Evolutionary conservation across 2,329 filamentous ascomycete species (phyloP).

Genomic region (Aspergillus ochraceoroseus): DNA sequence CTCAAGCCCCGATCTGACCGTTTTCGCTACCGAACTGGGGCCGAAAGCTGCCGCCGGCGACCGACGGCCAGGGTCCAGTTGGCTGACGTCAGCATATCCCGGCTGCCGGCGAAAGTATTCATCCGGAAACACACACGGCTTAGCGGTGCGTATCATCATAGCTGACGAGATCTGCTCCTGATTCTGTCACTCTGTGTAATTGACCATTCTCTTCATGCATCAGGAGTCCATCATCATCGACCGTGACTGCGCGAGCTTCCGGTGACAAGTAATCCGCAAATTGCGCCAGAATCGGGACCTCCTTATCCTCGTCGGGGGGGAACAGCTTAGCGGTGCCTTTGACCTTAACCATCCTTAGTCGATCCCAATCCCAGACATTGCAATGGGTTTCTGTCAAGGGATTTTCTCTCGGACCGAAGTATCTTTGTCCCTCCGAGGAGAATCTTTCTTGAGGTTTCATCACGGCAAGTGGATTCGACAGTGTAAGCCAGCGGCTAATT

Average conservation of each 20-base stretch:
- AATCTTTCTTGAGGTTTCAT: constrained; percentile 17
- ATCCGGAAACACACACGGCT: too few species aligned
- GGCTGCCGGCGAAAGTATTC: too few species aligned
- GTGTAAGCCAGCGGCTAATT: too few species aligned
- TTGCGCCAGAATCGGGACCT: constrained; percentile 16
- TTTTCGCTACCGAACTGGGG: not conserved
- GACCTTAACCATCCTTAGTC: constrained; percentile 21
- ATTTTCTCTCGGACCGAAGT: constrained; percentile 18
- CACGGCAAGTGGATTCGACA: constrained; percentile 5
- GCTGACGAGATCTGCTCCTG: too few species aligned
- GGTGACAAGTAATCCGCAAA: constrained; percentile 21
- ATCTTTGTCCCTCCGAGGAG: constrained; percentile 18
- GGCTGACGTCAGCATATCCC: too few species aligned
- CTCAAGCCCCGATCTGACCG: constrained; percentile 4
- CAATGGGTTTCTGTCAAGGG: constrained; percentile 21
- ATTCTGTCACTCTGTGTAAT: too few species aligned
- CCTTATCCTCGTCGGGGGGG: constrained; percentile 18
- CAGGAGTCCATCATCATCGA: constrained; percentile 22
- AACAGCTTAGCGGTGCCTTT: constrained; percentile 25
- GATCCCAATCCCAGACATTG: constrained; percentile 25
- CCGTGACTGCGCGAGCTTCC: constrained; percentile 18
- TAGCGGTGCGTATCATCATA: too few species aligned
- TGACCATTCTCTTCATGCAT: too few species aligned
- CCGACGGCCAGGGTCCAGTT: too few species aligned
- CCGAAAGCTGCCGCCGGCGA: not conserved